Evolutionary conservation across 768 basidiomycete species (phyloP).

Genomic region (Coprinopsis sp.): DNA sequence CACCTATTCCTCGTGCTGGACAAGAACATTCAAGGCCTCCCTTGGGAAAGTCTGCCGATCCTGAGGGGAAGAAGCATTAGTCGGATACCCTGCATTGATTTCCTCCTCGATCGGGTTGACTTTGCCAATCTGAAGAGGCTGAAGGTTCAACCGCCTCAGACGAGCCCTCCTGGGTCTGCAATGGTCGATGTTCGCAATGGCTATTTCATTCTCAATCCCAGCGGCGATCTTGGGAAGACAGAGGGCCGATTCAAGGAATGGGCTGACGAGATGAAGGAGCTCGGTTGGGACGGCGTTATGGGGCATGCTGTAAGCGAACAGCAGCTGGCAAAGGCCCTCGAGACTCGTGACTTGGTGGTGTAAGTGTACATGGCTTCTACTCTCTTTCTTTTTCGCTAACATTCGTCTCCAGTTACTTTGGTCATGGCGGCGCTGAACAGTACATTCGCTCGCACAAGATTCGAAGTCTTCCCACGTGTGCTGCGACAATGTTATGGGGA

Average conservation of each 20-base stretch:
- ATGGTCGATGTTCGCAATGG: conserved; percentile 62
- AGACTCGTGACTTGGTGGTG: conserved; percentile 82
- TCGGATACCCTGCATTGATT: conserved; percentile 87
- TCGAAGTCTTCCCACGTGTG: conserved; percentile 76
- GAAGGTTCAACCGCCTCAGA: conserved; percentile 12
- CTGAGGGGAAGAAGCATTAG: conserved; percentile 82
- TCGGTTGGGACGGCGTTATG: conserved; percentile 81
- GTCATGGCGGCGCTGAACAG: conserved; percentile 94
- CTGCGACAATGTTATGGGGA: conserved; percentile 96
- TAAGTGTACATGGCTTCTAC: conserved; percentile 38
- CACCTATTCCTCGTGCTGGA: conserved; percentile 90
- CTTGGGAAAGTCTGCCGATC: conserved; percentile 94
- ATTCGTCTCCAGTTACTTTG: conserved; percentile 71
- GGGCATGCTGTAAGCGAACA: conserved; percentile 79
- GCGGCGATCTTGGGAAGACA: conserved; percentile 82
- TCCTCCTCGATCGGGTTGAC: conserved; percentile 77
- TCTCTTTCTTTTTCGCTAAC: neutral
- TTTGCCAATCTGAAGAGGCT: conserved; percentile 46
- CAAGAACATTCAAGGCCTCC: conserved; percentile 81
- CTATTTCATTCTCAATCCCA: conserved; percentile 88
- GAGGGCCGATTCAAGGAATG: conserved; percentile 79
- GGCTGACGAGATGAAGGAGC: conserved; percentile 62
- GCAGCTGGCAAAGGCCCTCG: conserved; percentile 71
- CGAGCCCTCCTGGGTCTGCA: conserved; percentile 38
- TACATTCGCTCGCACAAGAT: conserved; percentile 88